Evolutionary conservation across 805 yeast species (phyloP).

Genomic region (Soucietia sequanensis): DNA sequence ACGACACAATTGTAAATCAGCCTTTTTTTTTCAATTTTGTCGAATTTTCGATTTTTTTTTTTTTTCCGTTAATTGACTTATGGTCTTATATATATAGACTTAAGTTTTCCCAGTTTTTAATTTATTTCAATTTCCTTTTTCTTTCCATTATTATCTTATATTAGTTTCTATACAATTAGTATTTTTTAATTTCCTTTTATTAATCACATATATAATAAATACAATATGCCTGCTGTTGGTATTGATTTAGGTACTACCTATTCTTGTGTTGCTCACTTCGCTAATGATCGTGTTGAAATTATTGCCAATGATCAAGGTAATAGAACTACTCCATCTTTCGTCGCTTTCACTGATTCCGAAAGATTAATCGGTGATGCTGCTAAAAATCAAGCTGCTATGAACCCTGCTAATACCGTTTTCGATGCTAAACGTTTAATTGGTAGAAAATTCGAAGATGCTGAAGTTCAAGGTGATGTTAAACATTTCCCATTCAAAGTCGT

Average conservation of each 20-base stretch:
- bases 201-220: background rate
- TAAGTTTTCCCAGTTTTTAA: too few relatives aligned
- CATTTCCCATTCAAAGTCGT: constrained; percentile 71
- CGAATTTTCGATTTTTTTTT: too few relatives aligned
- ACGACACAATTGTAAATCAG: too few relatives aligned
- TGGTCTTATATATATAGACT: too few relatives aligned
- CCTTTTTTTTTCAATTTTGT: too few relatives aligned
- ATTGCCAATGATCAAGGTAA: constrained; percentile 98
- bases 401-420: constrained; percentile 89
- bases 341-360: constrained; percentile 93
- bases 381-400: constrained; percentile 97
- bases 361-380: constrained; percentile 97
- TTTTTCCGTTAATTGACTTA: too few relatives aligned
- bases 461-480: constrained; percentile 64
- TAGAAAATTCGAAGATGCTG: constrained; percentile 64
- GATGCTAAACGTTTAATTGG: constrained; percentile 96
- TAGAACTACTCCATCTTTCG: constrained; percentile 96
- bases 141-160: background rate
- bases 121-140: constrained; percentile 1
- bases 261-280: constrained; percentile 81
- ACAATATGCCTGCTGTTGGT: constrained; percentile 51
- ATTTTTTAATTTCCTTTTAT: too few relatives aligned
- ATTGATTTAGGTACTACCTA: constrained; percentile 97
- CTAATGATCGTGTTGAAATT: constrained; percentile 86
- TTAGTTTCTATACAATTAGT: background rate